These are phyloP conservation scores for Mitragyna speciosa DNA, from an alignment of 257 asterid species.

Conservation along the genomic window DNA sequence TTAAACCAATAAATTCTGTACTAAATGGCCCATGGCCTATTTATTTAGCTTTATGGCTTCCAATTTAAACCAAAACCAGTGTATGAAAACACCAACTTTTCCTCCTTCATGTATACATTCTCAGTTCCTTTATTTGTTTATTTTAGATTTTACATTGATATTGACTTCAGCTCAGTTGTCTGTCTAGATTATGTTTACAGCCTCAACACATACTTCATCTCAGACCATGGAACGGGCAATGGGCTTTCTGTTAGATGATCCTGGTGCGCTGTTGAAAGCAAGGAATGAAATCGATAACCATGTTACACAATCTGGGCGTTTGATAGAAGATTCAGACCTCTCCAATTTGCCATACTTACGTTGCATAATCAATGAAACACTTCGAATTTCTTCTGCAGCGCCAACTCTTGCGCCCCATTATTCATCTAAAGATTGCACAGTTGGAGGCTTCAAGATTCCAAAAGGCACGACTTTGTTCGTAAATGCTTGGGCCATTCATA, in stretches of 20 bases:
- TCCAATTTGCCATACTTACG: slow-evolving; percentile 2
- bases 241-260: slow-evolving; percentile 8
- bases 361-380: slow-evolving; percentile 5
- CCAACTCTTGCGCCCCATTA: slow-evolving; percentile 9
- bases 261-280: slow-evolving; percentile 1
- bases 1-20: too few species aligned
- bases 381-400: slow-evolving; percentile 1
- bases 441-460: slow-evolving; percentile 28
- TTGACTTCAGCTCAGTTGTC: too few species aligned
- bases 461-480: slow-evolving; percentile 34
- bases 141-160: too few species aligned
- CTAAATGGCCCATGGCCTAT: too few species aligned
- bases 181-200: neutral
- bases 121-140: too few species aligned
- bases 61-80: too few species aligned
- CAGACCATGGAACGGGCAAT: slow-evolving; percentile 16
- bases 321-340: slow-evolving; percentile 14
- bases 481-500: slow-evolving; percentile 40
- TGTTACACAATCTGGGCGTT: neutral
- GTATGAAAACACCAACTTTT: too few species aligned
- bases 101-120: too few species aligned
- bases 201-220: slow-evolving; percentile 6
- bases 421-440: slow-evolving; percentile 9
- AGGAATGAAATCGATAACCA: slow-evolving; percentile 10
- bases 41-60: too few species aligned